phyloP scores from a whole-genome alignment of 1,284 basidiomycete species.

The Ceratobasidium sp. region DNA sequence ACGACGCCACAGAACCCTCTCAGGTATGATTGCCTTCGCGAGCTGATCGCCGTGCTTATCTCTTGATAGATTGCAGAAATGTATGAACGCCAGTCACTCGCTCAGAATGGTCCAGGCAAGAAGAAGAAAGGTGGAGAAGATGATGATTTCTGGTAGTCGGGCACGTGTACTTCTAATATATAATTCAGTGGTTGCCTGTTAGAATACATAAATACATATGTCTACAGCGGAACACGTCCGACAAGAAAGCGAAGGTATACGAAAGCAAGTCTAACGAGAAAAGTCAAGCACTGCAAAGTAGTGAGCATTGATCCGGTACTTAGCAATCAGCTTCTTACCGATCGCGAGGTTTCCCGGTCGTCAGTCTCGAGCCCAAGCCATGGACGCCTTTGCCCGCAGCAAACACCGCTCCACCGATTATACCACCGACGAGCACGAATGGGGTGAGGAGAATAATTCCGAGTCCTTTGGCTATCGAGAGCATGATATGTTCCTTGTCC shows the following conservation, averaged over 20 bases:
- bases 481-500: slow-evolving; percentile 6
- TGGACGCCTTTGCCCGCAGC: slow-evolving; percentile 6
- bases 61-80: slow-evolving; percentile 80
- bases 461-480: slow-evolving; percentile 9
- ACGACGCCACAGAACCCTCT: slow-evolving; percentile 91
- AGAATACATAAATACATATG: not conserved
- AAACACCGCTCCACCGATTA: slow-evolving; percentile 7
- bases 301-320: not conserved
- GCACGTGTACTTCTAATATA: not conserved
- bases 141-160: slow-evolving; percentile 85
- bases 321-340: not conserved
- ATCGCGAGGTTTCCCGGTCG: not conserved
- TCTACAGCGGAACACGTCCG: not conserved
- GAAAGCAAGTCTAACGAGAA: not conserved
- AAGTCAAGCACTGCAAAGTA: not conserved
- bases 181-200: not conserved
- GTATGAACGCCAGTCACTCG: slow-evolving; percentile 88
- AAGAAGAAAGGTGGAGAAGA: slow-evolving; percentile 69
- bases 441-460: slow-evolving; percentile 14
- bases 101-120: slow-evolving; percentile 69
- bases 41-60: not conserved
- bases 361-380: not conserved
- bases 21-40: slow-evolving; percentile 31
- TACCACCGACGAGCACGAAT: slow-evolving; percentile 7
- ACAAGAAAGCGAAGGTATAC: not conserved